Evolutionary conservation across 2,329 filamentous ascomycete species (phyloP).

Genomic region (Penicillium sumatraense): DNA sequence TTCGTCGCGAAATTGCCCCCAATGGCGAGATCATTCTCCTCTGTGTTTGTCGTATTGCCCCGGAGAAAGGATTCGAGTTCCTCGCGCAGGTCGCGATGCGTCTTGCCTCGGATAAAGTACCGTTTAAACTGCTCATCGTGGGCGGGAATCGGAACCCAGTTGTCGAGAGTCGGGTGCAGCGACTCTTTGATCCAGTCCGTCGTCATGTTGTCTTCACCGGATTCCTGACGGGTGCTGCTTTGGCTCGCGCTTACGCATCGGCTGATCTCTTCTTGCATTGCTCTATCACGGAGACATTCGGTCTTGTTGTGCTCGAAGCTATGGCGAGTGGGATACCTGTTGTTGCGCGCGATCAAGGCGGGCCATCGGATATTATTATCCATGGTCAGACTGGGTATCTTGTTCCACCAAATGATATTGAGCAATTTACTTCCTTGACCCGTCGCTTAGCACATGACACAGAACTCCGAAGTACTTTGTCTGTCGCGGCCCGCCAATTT

Average conservation of each 20-base stretch:
- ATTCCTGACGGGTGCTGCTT: constrained; percentile 63
- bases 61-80: constrained; percentile 74
- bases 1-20: constrained; percentile 62
- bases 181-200: constrained; percentile 60
- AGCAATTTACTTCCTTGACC: constrained; percentile 61
- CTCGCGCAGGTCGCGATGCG: constrained; percentile 60
- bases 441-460: constrained; percentile 55
- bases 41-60: constrained; percentile 69
- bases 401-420: constrained; percentile 62
- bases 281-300: constrained; percentile 73
- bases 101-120: constrained; percentile 60
- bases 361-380: constrained; percentile 69
- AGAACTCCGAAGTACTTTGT: constrained; percentile 52
- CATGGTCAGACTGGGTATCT: constrained; percentile 66
- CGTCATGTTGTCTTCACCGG: constrained; percentile 69
- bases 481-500: constrained; percentile 55
- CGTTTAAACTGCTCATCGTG: constrained; percentile 69
- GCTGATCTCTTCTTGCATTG: constrained; percentile 74
- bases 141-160: constrained; percentile 69
- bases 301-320: constrained; percentile 70
- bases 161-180: constrained; percentile 65
- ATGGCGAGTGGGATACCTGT: constrained; percentile 74
- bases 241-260: constrained; percentile 70
- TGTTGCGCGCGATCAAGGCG: constrained; percentile 70
- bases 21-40: constrained; percentile 68